A percentile compares a stretch with the other conserved stretches of the same genome.
Evolutionary conservation across 768 basidiomycete species (phyloP).

Genomic region (Lactifluus rugatus): DNA sequence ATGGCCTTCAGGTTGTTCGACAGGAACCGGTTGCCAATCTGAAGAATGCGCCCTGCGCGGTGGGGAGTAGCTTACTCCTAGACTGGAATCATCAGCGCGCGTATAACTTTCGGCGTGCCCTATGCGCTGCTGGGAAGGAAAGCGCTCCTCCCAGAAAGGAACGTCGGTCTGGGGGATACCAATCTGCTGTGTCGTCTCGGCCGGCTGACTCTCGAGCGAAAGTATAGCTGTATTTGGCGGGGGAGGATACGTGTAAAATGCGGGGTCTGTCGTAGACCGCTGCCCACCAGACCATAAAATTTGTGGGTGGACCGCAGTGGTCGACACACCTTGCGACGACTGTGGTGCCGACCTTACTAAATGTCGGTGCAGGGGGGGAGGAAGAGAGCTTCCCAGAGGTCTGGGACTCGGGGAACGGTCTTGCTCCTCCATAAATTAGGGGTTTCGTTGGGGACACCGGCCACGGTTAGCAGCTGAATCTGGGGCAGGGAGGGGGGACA

Average conservation of each 20-base stretch:
- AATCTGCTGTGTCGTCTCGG: slow-evolving; percentile 1
- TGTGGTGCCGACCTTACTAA: slow-evolving; percentile 26
- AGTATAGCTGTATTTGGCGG: slow-evolving; percentile 8
- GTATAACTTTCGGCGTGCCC: slow-evolving; percentile 20
- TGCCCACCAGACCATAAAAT: slow-evolving; percentile 3
- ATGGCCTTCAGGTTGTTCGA: background rate
- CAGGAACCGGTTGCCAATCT: slow-evolving; percentile 7
- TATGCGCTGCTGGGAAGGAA: slow-evolving; percentile 7
- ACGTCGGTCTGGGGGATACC: background rate
- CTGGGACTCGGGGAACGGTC: slow-evolving; percentile 19
- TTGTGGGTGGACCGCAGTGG: background rate
- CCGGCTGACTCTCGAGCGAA: background rate
- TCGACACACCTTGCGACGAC: slow-evolving; percentile 6
- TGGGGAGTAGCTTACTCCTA: background rate
- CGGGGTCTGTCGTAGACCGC: slow-evolving; percentile 22
- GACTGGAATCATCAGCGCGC: slow-evolving; percentile 13
- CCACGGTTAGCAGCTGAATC: background rate
- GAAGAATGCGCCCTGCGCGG: slow-evolving; percentile 1
- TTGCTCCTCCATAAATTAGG: slow-evolving; percentile 10
- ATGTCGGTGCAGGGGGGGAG: slow-evolving; percentile 41
- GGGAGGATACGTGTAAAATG: slow-evolving; percentile 22
- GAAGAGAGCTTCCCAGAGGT: slow-evolving; percentile 45
- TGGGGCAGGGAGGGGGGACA: background rate
- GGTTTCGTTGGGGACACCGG: background rate
- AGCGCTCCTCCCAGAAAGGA: slow-evolving; percentile 7